phyloP scores from a whole-genome alignment of 2,329 filamentous ascomycete species.

The Calonectria ilicicola region DNA sequence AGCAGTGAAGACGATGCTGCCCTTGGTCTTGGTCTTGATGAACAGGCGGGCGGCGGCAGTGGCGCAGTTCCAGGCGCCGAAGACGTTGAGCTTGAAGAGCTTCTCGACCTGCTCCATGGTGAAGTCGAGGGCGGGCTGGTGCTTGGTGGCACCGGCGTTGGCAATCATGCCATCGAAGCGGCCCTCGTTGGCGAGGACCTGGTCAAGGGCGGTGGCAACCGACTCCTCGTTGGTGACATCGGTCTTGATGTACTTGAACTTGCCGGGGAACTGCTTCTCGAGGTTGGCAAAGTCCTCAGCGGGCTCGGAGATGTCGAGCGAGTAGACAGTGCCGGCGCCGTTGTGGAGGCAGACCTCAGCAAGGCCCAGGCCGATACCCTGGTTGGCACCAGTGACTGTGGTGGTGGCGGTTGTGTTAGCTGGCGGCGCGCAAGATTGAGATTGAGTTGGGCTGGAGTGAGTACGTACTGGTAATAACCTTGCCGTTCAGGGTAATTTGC shows the following conservation, averaged over 20 bases:
- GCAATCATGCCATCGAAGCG: slow-evolving; percentile 61
- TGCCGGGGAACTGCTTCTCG: slow-evolving; percentile 54
- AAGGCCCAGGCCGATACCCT: slow-evolving; percentile 59
- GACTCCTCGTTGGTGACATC: slow-evolving; percentile 58
- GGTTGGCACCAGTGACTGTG: slow-evolving; percentile 55
- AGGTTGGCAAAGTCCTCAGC: slow-evolving; percentile 44
- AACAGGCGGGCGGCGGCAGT: slow-evolving; percentile 57
- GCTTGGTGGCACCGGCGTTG: slow-evolving; percentile 64
- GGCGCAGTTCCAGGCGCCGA: slow-evolving; percentile 59
- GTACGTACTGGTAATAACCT: slow-evolving; percentile 54
- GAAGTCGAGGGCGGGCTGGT: slow-evolving; percentile 62
- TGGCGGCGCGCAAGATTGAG: neutral
- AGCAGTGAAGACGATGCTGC: slow-evolving; percentile 58
- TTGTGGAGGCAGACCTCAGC: slow-evolving; percentile 61
- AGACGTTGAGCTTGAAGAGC: slow-evolving; percentile 53
- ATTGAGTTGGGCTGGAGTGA: neutral
- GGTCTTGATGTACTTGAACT: slow-evolving; percentile 57
- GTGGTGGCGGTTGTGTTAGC: neutral
- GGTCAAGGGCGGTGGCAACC: slow-evolving; percentile 54
- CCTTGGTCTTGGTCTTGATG: slow-evolving; percentile 49
- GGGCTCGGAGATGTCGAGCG: slow-evolving; percentile 43
- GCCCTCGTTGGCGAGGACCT: slow-evolving; percentile 52
- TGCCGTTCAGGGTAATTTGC: slow-evolving; percentile 49
- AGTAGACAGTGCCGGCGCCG: slow-evolving; percentile 48
- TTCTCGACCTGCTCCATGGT: slow-evolving; percentile 40